These are phyloP conservation scores for Diplosphaera chodatii DNA, from an alignment of 139 green algal species.

Conservation along the genomic window DNA sequence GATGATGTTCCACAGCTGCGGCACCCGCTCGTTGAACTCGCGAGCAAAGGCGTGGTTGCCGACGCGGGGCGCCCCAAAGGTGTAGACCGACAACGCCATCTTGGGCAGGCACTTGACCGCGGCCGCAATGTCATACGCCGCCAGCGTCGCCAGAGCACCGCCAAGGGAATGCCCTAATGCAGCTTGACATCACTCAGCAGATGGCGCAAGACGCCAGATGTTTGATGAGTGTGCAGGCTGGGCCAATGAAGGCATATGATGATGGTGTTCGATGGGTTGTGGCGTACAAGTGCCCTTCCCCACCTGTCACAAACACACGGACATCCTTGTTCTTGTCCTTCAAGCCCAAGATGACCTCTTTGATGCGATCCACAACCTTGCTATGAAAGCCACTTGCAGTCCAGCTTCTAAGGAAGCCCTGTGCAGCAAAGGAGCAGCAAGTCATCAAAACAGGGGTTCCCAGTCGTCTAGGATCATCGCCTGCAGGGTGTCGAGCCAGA, in stretches of 20 bases:
- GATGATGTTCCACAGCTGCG: constrained; percentile 18
- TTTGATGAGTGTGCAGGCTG: too few relatives aligned
- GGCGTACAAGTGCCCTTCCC: too few relatives aligned
- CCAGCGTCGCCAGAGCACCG: not conserved
- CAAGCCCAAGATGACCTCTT: not conserved
- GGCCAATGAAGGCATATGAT: too few relatives aligned
- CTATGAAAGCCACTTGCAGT: not conserved
- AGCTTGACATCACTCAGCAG: too few relatives aligned
- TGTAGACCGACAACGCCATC: constrained; percentile 8
- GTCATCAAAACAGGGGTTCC: too few relatives aligned
- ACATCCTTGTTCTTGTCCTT: not conserved
- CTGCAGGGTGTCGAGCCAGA: too few relatives aligned
- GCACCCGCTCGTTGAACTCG: constrained; percentile 17
- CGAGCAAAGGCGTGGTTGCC: constrained; percentile 56
- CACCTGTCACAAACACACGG: not conserved
- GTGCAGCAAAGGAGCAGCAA: not conserved
- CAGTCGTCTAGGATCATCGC: too few relatives aligned
- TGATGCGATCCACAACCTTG: not conserved
- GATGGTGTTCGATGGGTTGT: too few relatives aligned
- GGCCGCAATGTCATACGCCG: not conserved
- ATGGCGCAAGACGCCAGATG: too few relatives aligned
- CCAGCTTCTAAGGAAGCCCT: not conserved
- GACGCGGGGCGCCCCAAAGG: constrained; percentile 40
- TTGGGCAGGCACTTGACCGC: not conserved
- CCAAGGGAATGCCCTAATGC: not conserved